Evolutionary conservation across 371 early-diverging fungal species (phyloP).

Genomic region (Apophysomyces ossiformis): DNA sequence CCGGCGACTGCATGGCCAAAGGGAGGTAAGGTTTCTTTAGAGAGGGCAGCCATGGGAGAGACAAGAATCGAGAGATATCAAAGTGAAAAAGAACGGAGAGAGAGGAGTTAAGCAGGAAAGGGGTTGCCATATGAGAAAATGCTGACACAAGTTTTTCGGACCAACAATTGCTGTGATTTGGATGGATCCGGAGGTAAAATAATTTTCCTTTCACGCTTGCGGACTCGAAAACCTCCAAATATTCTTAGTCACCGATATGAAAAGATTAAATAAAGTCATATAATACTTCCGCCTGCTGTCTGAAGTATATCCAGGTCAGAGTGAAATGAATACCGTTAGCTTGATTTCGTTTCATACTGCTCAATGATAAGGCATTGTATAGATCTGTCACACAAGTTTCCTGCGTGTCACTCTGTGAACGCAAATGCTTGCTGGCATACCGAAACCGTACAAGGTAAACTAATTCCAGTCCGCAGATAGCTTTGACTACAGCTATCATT

Average conservation of each 20-base stretch:
- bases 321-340: too few species aligned
- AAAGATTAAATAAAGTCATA: too few species aligned
- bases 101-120: not conserved
- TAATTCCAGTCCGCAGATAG: too few species aligned
- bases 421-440: too few species aligned
- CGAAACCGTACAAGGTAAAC: too few species aligned
- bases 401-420: too few species aligned
- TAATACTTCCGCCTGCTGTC: too few species aligned
- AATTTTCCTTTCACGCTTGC: not conserved
- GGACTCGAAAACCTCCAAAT: not conserved
- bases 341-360: too few species aligned
- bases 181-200: conserved; percentile 7
- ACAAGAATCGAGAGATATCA: conserved; percentile 13
- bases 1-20: conserved; percentile 94
- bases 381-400: too few species aligned
- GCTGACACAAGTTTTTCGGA: conserved; percentile 32
- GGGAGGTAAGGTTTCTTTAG: conserved; percentile 73
- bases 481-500: too few species aligned
- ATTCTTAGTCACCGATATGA: not conserved
- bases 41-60: conserved; percentile 48
- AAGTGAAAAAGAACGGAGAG: conserved; percentile 20
- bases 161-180: not conserved
- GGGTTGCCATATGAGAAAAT: conserved; percentile 17
- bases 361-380: too few species aligned
- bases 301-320: too few species aligned